phyloP scores from a whole-genome alignment of 768 basidiomycete species.

The Hydnum rufescens region DNA sequence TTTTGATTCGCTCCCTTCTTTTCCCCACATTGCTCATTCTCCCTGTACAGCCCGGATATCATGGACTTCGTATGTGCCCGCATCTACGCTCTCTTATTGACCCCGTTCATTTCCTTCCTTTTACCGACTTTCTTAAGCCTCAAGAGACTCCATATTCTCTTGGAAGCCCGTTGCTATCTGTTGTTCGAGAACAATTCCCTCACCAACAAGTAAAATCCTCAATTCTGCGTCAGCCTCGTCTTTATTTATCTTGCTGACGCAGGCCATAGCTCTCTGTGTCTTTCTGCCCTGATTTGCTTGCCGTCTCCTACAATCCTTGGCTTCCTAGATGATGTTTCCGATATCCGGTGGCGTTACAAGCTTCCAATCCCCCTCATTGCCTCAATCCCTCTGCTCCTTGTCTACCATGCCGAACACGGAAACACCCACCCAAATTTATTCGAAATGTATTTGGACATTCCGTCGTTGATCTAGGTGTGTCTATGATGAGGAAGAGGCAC shows the following conservation, averaged over 20 bases:
- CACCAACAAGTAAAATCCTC: conserved; percentile 36
- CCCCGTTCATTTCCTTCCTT: conserved; percentile 88
- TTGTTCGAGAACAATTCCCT: conserved; percentile 43
- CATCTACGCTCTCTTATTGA: conserved; percentile 69
- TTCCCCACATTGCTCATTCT: conserved; percentile 4
- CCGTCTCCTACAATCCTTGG: conserved; percentile 86
- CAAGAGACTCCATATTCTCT: background rate
- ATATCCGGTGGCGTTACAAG: conserved; percentile 97
- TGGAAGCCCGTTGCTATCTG: conserved; percentile 17
- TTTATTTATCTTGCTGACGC: background rate
- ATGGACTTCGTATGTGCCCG: conserved; percentile 79
- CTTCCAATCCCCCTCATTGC: conserved; percentile 93
- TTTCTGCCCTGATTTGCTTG: conserved; percentile 82
- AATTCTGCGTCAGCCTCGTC: background rate
- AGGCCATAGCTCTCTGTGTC: conserved; percentile 55
- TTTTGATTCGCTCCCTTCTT: conserved; percentile 15
- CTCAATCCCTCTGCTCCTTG: conserved; percentile 83
- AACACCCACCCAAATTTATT: conserved; percentile 79
- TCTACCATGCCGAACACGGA: conserved; percentile 88
- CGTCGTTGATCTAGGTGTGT: conserved; percentile 61
- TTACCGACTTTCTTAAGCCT: conserved; percentile 32
- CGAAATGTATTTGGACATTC: conserved; percentile 45
- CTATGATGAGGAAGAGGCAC: too few relatives aligned
- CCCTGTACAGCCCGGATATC: conserved; percentile 60
- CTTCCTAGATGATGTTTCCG: conserved; percentile 93